Evolutionary conservation across 331 rosid species (phyloP).

Genomic region (Ulmus americana): DNA sequence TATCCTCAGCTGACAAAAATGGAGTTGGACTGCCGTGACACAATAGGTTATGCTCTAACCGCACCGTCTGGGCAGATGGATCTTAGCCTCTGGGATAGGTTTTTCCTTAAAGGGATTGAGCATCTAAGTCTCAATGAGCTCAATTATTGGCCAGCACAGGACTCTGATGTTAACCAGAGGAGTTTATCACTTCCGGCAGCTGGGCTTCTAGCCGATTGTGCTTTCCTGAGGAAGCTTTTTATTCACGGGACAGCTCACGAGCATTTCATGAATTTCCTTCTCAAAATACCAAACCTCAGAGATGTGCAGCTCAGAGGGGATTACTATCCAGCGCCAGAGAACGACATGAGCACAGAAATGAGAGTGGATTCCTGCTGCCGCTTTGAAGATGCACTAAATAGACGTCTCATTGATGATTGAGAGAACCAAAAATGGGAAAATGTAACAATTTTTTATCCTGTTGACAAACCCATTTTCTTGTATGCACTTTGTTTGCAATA

Average conservation of each 20-base stretch:
- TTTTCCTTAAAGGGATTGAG: constrained; percentile 60
- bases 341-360: constrained; percentile 89
- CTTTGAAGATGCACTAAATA: constrained; percentile 73
- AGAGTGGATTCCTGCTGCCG: constrained; percentile 77
- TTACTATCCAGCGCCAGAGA: constrained; percentile 84
- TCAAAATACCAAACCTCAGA: constrained; percentile 46
- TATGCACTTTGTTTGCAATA: neutral
- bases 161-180: constrained; percentile 71
- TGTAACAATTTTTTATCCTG: neutral
- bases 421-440: neutral
- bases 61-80: constrained; percentile 86
- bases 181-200: constrained; percentile 73
- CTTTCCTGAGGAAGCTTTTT: constrained; percentile 69
- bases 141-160: constrained; percentile 94
- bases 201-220: constrained; percentile 65
- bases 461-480: too few relatives aligned
- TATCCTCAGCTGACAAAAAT: constrained; percentile 66
- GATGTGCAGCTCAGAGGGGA: constrained; percentile 78
- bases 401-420: constrained; percentile 58
- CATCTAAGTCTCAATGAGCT: constrained; percentile 56
- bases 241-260: constrained; percentile 82
- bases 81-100: constrained; percentile 87
- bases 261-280: constrained; percentile 75
- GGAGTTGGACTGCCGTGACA: constrained; percentile 81
- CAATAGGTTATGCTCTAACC: constrained; percentile 66